These are phyloP conservation scores for Eleusine indica DNA, from an alignment of 176 grass and related monocot species.

Conservation along the genomic window DNA sequence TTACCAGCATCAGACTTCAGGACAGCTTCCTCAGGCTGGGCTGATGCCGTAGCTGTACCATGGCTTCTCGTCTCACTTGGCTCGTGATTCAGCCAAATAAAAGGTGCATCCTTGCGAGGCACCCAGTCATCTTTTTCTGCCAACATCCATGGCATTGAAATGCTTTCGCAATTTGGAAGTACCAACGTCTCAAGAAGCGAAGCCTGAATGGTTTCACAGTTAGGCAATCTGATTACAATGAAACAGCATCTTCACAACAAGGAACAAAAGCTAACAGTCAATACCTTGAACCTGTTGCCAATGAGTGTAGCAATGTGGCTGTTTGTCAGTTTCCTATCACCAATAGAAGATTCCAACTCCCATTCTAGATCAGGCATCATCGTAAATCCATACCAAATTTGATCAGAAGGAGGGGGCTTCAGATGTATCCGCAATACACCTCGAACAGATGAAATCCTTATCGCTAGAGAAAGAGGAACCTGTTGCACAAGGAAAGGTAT, in stretches of 20 bases:
- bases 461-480: constrained; percentile 86
- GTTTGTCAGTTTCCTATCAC: constrained; percentile 82
- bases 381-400: constrained; percentile 90
- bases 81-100: constrained; percentile 72
- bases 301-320: constrained; percentile 74
- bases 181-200: constrained; percentile 69
- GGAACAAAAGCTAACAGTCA: constrained; percentile 1
- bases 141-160: constrained; percentile 81
- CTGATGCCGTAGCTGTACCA: background rate
- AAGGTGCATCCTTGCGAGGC: constrained; percentile 71
- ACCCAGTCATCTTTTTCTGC: constrained; percentile 90
- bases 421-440: constrained; percentile 78
- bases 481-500: constrained; percentile 40
- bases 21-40: constrained; percentile 51
- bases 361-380: constrained; percentile 87
- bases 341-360: constrained; percentile 85
- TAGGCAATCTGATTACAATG: constrained; percentile 18
- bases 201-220: constrained; percentile 55
- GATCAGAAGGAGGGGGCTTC: constrained; percentile 91
- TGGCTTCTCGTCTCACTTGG: constrained; percentile 39
- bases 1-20: constrained; percentile 29
- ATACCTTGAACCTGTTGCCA: constrained; percentile 84
- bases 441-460: constrained; percentile 67
- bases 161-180: constrained; percentile 87
- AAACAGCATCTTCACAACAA: constrained; percentile 11